These are phyloP conservation scores for Scedosporium minutisporum DNA, from an alignment of 2,329 filamentous ascomycete species.

Conservation along the genomic window DNA sequence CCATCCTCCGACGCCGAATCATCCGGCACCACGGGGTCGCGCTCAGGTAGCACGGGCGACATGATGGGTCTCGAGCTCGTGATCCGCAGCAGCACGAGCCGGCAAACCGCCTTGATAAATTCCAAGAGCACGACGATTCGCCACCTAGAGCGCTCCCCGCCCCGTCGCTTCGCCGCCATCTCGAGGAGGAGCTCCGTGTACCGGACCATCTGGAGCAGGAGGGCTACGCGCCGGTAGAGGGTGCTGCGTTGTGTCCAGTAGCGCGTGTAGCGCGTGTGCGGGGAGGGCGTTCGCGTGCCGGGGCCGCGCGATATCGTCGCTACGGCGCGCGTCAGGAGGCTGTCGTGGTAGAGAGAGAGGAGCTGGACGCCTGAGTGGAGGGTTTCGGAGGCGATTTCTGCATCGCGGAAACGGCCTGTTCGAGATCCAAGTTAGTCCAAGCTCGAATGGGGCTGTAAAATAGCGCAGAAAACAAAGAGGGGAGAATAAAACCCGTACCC, in stretches of 20 bases:
- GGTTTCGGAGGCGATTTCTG: constrained; percentile 89
- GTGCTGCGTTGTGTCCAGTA: constrained; percentile 55
- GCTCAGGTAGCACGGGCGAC: constrained; percentile 74
- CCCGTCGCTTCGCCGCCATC: constrained; percentile 84
- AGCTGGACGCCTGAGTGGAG: constrained; percentile 83
- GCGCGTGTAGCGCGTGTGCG: constrained; percentile 56
- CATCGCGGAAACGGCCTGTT: constrained; percentile 72
- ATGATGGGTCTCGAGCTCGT: constrained; percentile 77
- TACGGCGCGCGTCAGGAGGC: constrained; percentile 60
- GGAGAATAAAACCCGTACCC: constrained; percentile 34
- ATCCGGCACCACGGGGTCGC: constrained; percentile 52
- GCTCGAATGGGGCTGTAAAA: not conserved
- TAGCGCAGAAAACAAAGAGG: not conserved
- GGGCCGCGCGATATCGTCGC: constrained; percentile 36
- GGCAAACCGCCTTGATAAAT: constrained; percentile 74
- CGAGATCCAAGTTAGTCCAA: not conserved
- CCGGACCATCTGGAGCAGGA: constrained; percentile 78
- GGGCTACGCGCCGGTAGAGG: constrained; percentile 71
- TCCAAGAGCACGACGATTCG: constrained; percentile 79
- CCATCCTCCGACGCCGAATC: constrained; percentile 41
- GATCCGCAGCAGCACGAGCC: constrained; percentile 68
- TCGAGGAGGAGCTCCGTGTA: constrained; percentile 97
- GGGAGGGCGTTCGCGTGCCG: constrained; percentile 41
- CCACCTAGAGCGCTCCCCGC: constrained; percentile 74
- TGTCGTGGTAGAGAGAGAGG: constrained; percentile 87